Conservation (phyloP, 306 rosid genomes). For the Fragaria vesca region DNA sequence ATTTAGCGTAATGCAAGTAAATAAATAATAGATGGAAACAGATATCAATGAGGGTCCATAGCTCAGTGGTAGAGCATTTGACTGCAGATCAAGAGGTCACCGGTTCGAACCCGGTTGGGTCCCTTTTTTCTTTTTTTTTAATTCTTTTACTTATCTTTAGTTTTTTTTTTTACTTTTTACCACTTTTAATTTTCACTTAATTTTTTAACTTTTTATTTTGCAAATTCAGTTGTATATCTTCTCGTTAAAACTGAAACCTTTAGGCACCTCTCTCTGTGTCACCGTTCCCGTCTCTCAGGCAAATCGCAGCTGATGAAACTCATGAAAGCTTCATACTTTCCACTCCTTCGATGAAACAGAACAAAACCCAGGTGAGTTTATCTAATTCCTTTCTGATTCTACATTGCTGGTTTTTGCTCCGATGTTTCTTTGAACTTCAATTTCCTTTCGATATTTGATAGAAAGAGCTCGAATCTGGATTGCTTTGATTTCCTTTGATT, state of each 20-base stretch:
- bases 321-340: not conserved
- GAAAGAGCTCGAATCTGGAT: not conserved
- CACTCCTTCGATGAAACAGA: not conserved
- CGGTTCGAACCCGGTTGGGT: constrained; percentile 51
- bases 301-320: not conserved
- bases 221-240: not conserved
- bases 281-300: not conserved
- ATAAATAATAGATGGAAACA: not conserved
- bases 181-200: no score
- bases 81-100: constrained; percentile 15
- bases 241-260: not conserved
- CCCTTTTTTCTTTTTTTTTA: not conserved
- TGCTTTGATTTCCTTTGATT: not conserved
- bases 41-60: not conserved
- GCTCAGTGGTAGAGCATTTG: constrained; percentile 13
- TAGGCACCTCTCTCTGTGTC: not conserved
- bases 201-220: not conserved
- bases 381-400: not conserved
- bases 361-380: not conserved
- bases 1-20: no score
- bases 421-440: not conserved
- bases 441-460: not conserved
- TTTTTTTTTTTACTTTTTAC: not conserved
- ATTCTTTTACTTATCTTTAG: constrained; percentile 33
- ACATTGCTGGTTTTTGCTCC: not conserved